These are phyloP conservation scores for Metschnikowia amazonensis DNA, from an alignment of 805 yeast genomes.

Conservation along the genomic window DNA sequence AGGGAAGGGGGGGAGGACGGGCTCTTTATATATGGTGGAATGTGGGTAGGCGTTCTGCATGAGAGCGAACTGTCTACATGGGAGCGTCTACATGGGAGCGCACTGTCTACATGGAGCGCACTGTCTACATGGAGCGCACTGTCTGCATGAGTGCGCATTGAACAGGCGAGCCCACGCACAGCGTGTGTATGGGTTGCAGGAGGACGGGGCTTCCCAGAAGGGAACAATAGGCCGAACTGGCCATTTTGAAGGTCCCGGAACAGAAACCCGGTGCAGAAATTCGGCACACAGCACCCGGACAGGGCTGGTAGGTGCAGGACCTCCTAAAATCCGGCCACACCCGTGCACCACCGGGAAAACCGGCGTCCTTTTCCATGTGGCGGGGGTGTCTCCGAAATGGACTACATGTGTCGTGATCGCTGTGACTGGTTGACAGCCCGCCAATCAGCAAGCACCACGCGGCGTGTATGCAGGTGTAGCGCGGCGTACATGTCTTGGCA, in stretches of 20 bases:
- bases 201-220: not conserved
- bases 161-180: not conserved
- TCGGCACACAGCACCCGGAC: too few relatives aligned
- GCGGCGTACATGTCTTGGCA: slow-evolving; percentile 4
- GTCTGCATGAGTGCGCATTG: too few relatives aligned
- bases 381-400: not conserved
- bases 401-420: not conserved
- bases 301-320: too few relatives aligned
- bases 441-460: not conserved
- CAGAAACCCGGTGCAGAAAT: too few relatives aligned
- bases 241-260: not conserved
- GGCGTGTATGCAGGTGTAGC: not conserved
- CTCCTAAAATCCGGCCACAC: too few relatives aligned
- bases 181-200: not conserved
- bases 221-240: not conserved
- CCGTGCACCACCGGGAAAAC: not conserved
- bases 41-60: not conserved
- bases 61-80: too few relatives aligned
- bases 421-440: slow-evolving; percentile 1
- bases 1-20: not conserved
- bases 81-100: too few relatives aligned
- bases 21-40: slow-evolving; percentile 1
- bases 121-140: too few relatives aligned
- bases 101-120: too few relatives aligned
- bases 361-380: too few relatives aligned